Evolutionary conservation across 148 eudicot species (phyloP).

Genomic region (Arbutus unedo): DNA sequence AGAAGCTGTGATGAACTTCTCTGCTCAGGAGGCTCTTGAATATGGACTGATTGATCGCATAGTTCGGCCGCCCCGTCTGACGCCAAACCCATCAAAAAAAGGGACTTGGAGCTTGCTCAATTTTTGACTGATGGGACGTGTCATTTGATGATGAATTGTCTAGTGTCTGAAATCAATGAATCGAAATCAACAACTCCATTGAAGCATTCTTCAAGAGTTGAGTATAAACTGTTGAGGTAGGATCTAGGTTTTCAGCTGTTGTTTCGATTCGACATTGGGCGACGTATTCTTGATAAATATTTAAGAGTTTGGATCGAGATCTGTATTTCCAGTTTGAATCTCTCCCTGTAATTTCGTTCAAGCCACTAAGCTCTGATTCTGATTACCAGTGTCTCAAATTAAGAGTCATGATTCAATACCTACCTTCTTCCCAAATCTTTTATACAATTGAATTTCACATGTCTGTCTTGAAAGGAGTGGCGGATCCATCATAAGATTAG

Average conservation of each 20-base stretch:
- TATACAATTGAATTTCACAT: too few species aligned
- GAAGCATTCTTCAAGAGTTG: background rate
- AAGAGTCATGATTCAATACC: too few species aligned
- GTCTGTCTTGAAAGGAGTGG: too few species aligned
- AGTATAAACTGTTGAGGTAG: background rate
- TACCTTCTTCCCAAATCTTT: too few species aligned
- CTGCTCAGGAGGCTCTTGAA: constrained; percentile 82
- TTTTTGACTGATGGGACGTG: background rate
- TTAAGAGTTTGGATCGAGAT: background rate
- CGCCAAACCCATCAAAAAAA: constrained; percentile 45
- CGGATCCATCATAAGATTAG: too few species aligned
- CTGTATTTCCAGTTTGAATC: background rate
- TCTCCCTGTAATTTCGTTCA: background rate
- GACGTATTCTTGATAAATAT: background rate
- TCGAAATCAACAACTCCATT: background rate
- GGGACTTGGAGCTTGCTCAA: constrained; percentile 53
- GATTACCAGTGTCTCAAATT: background rate
- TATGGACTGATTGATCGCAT: constrained; percentile 89
- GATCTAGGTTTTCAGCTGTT: background rate
- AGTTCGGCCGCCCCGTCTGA: constrained; percentile 57
- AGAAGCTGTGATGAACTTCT: constrained; percentile 46
- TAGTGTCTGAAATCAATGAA: background rate
- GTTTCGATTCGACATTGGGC: background rate
- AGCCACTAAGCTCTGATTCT: background rate
- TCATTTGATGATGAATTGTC: background rate